These are phyloP conservation scores for Solanum appendiculatum DNA, from an alignment of 257 asterid species.

Conservation along the genomic window DNA sequence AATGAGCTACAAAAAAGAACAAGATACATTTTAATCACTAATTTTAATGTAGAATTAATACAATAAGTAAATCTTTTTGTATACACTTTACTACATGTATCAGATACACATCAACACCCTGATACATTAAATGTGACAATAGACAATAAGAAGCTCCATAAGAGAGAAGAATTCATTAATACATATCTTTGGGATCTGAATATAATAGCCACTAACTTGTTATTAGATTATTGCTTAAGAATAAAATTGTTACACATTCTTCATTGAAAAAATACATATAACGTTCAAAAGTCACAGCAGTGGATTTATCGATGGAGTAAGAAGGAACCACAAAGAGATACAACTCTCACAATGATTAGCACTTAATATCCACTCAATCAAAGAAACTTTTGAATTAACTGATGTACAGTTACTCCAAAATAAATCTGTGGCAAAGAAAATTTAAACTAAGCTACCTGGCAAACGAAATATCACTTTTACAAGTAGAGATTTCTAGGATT, in stretches of 20 bases:
- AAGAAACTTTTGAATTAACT: neutral
- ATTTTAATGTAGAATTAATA: too few relatives aligned
- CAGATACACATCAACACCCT: too few relatives aligned
- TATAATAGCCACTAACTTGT: neutral
- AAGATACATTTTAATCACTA: too few relatives aligned
- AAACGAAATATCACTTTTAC: slow-evolving; percentile 34
- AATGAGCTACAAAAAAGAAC: too few relatives aligned
- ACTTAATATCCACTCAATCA: neutral
- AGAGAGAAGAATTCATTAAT: neutral
- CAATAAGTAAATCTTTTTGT: too few relatives aligned
- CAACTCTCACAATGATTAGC: neutral
- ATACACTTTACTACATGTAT: too few relatives aligned
- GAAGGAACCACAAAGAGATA: neutral
- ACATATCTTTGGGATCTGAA: neutral
- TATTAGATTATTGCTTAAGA: neutral
- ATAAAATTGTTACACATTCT: neutral
- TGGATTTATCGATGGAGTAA: neutral
- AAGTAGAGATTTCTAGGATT: slow-evolving; percentile 51
- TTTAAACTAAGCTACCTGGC: slow-evolving; percentile 34
- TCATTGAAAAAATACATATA: neutral
- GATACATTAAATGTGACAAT: neutral
- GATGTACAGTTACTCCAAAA: neutral
- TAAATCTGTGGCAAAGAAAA: neutral
- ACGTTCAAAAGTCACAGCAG: neutral
- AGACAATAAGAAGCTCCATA: neutral